Conservation (phyloP, 768 basidiomycete species). For the Lactarius pseudohatsudake region DNA sequence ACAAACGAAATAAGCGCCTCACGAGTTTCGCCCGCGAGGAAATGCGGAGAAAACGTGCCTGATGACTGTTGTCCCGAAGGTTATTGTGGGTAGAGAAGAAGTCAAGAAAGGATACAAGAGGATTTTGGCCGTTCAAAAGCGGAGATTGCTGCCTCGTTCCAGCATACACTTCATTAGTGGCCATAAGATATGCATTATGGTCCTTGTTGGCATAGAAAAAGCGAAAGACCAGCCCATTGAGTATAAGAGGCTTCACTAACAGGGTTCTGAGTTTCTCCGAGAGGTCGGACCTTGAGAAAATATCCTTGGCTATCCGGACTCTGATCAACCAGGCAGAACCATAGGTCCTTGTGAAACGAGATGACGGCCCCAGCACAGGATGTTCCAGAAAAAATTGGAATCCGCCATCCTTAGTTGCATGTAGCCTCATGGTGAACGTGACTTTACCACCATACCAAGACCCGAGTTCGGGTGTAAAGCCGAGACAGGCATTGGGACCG, state of each 20-base stretch:
- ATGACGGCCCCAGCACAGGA: constrained; percentile 54
- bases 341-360: constrained; percentile 56
- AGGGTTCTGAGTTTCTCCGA: constrained; percentile 40
- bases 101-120: constrained; percentile 40
- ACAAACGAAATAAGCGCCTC: neutral
- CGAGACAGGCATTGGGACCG: constrained; percentile 43
- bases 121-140: constrained; percentile 10
- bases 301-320: constrained; percentile 43
- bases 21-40: neutral
- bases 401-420: constrained; percentile 12
- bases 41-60: constrained; percentile 41
- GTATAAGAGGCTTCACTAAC: constrained; percentile 50
- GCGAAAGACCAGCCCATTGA: constrained; percentile 55
- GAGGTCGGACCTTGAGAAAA: constrained; percentile 35
- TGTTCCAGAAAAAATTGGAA: constrained; percentile 48
- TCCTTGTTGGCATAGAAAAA: constrained; percentile 61
- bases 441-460: constrained; percentile 65
- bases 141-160: neutral
- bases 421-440: constrained; percentile 48
- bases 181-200: constrained; percentile 51
- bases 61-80: constrained; percentile 44
- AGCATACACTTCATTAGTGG: constrained; percentile 48
- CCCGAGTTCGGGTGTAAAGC: constrained; percentile 35
- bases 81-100: constrained; percentile 61
- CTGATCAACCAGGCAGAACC: constrained; percentile 62